Conservation (phyloP, 345 rosid genomes). For the Aegle marmelos region DNA sequence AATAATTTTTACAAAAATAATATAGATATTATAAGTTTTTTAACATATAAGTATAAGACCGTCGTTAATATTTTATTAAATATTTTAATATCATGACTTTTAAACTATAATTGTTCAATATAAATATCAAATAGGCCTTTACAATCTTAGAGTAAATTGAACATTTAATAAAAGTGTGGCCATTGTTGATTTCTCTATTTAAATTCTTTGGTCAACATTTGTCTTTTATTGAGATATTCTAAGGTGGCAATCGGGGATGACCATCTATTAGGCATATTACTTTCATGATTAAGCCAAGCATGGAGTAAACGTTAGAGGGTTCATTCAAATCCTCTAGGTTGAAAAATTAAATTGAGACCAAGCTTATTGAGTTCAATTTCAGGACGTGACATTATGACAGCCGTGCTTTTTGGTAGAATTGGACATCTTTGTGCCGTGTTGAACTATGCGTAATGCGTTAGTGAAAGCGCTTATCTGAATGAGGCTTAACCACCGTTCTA, state of each 20-base stretch:
- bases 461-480: too few relatives aligned
- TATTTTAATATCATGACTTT: too few relatives aligned
- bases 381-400: neutral
- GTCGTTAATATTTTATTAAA: too few relatives aligned
- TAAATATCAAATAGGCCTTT: rapidly evolving
- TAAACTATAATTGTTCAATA: too few relatives aligned
- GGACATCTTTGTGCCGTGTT: neutral
- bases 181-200: neutral
- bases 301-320: neutral
- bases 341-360: neutral
- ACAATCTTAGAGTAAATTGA: neutral
- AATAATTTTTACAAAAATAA: too few relatives aligned
- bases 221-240: neutral
- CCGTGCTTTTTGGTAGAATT: neutral
- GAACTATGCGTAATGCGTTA: too few relatives aligned
- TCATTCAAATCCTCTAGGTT: neutral
- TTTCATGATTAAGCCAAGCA: neutral
- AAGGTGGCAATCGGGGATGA: neutral
- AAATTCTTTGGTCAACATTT: neutral
- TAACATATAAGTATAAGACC: too few relatives aligned
- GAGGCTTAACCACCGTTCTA: neutral
- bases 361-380: neutral
- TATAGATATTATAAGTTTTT: too few relatives aligned
- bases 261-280: neutral
- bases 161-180: neutral